Evolutionary conservation across 139 green algal genomes (phyloP).

Genomic region (Chlorella sp.): DNA sequence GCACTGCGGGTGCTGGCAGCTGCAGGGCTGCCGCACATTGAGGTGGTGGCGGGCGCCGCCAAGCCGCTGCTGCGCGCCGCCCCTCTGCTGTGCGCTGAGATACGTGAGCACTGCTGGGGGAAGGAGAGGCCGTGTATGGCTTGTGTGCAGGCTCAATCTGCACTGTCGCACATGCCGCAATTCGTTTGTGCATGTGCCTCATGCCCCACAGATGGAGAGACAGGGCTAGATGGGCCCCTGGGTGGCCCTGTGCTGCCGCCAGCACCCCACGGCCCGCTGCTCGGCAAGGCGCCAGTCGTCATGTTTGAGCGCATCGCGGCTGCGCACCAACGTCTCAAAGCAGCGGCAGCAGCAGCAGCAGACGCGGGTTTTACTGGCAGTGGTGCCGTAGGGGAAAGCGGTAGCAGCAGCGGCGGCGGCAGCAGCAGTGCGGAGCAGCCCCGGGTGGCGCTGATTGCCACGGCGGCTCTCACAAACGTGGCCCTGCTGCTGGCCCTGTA

Average conservation of each 20-base stretch:
- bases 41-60: constrained; percentile 78
- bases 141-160: no score
- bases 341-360: neutral
- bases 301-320: constrained; percentile 76
- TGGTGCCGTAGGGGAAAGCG: neutral
- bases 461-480: constrained; percentile 92
- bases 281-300: constrained; percentile 70
- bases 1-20: constrained; percentile 80
- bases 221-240: constrained; percentile 67
- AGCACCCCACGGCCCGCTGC: constrained; percentile 7
- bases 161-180: no score
- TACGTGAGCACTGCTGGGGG: constrained; percentile 54
- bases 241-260: constrained; percentile 43
- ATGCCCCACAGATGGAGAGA: constrained; percentile 72
- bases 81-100: constrained; percentile 86
- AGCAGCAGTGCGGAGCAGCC: no score
- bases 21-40: constrained; percentile 72
- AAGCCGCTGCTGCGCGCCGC: constrained; percentile 78
- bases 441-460: constrained; percentile 65
- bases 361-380: no score
- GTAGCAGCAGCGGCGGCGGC: neutral
- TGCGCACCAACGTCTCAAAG: neutral
- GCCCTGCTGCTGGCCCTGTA: constrained; percentile 90
- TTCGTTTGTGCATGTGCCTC: no score
- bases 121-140: no score